These are phyloP conservation scores for Leucosporidium scottii DNA, from an alignment of 768 basidiomycete species.

Conservation along the genomic window DNA sequence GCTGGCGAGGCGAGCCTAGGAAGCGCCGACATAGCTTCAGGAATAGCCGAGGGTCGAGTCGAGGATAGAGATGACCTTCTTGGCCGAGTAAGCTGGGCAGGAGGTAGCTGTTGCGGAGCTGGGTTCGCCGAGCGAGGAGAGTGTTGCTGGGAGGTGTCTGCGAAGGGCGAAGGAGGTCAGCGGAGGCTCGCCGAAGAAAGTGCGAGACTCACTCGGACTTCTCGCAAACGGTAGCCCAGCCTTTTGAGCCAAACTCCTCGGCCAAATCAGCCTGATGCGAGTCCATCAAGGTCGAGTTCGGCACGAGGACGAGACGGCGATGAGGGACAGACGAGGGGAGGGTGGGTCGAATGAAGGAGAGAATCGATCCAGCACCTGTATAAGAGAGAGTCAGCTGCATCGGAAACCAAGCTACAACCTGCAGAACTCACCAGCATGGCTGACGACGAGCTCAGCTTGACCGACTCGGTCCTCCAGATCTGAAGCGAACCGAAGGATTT, in stretches of 20 bases:
- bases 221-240: conserved; percentile 22
- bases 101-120: not conserved
- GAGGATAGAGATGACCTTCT: conserved; percentile 10
- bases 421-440: conserved; percentile 72
- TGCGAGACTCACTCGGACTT: conserved; percentile 8
- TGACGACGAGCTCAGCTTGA: conserved; percentile 70
- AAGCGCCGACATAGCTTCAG: not conserved
- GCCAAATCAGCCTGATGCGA: conserved; percentile 92
- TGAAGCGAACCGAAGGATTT: conserved; percentile 67
- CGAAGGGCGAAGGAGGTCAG: not conserved
- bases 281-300: conserved; percentile 79
- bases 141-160: not conserved
- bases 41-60: conserved; percentile 19
- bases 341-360: conserved; percentile 42
- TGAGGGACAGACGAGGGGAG: conserved; percentile 50
- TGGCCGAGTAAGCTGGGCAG: conserved; percentile 7
- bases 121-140: not conserved
- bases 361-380: conserved; percentile 85
- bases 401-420: not conserved
- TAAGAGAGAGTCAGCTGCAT: not conserved
- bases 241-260: conserved; percentile 47
- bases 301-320: conserved; percentile 64
- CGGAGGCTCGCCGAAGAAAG: not conserved
- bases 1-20: no score
- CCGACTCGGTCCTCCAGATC: conserved; percentile 61